Percentiles rank a stretch among this genome's conserved stretches.
Conservation (phyloP, 768 basidiomycete species). For the Auriscalpium orientale region DNA sequence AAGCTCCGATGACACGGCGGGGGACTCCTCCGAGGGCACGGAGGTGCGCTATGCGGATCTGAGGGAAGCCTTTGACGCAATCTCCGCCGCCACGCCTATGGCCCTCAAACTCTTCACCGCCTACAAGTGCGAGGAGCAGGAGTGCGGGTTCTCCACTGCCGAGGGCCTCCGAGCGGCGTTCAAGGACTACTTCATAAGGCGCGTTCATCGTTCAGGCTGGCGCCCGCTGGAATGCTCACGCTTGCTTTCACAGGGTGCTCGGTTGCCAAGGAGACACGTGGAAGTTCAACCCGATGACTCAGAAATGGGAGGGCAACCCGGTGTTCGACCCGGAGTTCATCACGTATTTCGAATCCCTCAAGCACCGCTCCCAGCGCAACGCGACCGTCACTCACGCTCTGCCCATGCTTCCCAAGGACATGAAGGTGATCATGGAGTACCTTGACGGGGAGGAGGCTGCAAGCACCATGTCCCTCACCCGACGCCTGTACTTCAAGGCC, state of each 20-base stretch:
- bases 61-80: neutral
- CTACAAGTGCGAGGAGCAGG: neutral
- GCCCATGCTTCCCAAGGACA: neutral
- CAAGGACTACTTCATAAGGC: neutral
- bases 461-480: too few relatives aligned
- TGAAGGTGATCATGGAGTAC: neutral
- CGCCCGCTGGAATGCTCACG: neutral
- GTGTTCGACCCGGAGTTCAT: neutral
- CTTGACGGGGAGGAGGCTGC: too few relatives aligned
- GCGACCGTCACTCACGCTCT: neutral
- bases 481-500: neutral
- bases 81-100: neutral
- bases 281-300: neutral
- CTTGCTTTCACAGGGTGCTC: neutral
- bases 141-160: neutral
- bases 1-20: neutral
- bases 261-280: neutral
- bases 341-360: neutral
- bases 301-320: neutral
- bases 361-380: neutral
- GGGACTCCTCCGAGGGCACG: neutral
- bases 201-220: neutral
- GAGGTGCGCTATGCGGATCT: neutral
- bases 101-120: neutral
- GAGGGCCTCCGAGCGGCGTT: neutral